phyloP scores from a whole-genome alignment of 148 eudicot genomes.

The Cornus controversa region DNA sequence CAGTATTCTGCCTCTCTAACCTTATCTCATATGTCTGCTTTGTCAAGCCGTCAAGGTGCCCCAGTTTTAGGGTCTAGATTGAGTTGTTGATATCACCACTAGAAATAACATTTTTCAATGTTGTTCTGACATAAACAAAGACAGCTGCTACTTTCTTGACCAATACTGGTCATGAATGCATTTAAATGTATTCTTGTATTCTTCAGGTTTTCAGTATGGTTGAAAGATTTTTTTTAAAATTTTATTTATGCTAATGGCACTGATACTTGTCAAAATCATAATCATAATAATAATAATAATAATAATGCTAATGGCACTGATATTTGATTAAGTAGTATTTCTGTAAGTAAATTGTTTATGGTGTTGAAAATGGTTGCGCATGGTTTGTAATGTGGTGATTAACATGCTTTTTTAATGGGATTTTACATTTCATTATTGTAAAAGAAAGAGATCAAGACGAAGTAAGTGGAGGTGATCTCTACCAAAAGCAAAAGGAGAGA shows the following conservation, averaged over 20 bases:
- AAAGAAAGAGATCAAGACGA: too few relatives aligned
- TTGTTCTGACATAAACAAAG: not conserved
- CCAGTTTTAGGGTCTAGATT: not conserved
- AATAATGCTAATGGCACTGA: not conserved
- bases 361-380: not conserved
- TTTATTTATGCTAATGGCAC: too few relatives aligned
- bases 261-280: too few relatives aligned
- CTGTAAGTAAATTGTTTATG: not conserved
- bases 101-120: too few relatives aligned
- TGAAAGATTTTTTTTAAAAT: too few relatives aligned
- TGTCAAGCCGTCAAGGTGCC: not conserved
- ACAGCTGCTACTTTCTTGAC: not conserved
- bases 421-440: not conserved
- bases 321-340: not conserved
- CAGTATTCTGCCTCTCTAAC: not conserved
- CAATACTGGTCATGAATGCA: too few relatives aligned
- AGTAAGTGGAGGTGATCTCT: too few relatives aligned
- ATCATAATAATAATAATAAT: too few relatives aligned
- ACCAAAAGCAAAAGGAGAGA: not conserved
- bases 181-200: too few relatives aligned
- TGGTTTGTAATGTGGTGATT: not conserved
- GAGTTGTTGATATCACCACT: too few relatives aligned
- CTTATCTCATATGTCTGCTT: not conserved
- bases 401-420: not conserved
- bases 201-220: too few relatives aligned